Base-by-base conservation (phyloP, 805 yeast species). In the Saccharomycopsis vini region DNA sequence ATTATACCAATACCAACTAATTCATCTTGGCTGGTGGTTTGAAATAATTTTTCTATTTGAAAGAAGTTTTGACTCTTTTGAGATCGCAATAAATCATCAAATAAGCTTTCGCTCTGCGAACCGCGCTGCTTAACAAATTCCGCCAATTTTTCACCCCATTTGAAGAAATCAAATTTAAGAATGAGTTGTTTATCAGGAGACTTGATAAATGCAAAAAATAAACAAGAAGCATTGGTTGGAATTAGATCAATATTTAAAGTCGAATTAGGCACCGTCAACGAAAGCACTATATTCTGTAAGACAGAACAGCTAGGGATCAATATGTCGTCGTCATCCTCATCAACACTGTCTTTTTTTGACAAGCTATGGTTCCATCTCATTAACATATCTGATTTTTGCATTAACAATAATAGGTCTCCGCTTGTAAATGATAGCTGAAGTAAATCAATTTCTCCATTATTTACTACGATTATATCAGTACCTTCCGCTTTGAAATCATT, bases 101-200 rank as follows among this genome's bases (percentile, higher is more conserved):
- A n/a, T n/a, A n/a, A n/a, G n/a, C n/a, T n/a, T n/a, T n/a, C n/a
- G n/a, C n/a, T n/a, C n/a, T n/a, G n/a, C n/a, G n/a, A n/a, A n/a
- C n/a, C n/a, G n/a, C n/a, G n/a, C n/a, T n/a, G n/a, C n/a, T n/a
- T n/a, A n/a, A n/a, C n/a, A n/a, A 64, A 43, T 39, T 64, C 59
- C 48, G 56, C 62, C 40, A 63, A 58, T 28, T 30, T 26, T 31
- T 36, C 31, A 10, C 40, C 43, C 33, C 39, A 40, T 36, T 44
- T 32, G 15, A 40, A 34, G 20, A 36, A 35, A 36, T 40, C 44
- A 30, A 39, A n/a, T 20, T 44, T 40, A 18, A 36, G 36, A n/a
- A 44, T 16, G 10, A 13, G 7, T 13, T 33, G 32, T 7, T 30
- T 23, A 16, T 19, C 19, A 6, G 12, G 21, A 15, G 37, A n/a